Conservation (phyloP, 257 asterid genomes). For the Lycium ferocissimum region DNA sequence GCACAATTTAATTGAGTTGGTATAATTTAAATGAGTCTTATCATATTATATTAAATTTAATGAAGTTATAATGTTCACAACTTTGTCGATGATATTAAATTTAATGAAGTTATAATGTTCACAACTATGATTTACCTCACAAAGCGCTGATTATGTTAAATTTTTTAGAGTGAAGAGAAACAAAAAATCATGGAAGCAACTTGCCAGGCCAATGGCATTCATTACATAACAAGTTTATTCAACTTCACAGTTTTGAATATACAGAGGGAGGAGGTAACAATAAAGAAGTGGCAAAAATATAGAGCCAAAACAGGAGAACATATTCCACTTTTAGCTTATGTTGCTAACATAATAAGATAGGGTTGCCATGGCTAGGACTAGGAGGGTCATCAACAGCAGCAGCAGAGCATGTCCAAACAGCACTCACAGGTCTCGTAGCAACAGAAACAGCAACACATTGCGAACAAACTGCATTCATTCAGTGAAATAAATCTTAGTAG, state of each 20-base stretch:
- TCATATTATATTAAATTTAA: too few species aligned
- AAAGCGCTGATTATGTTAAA: neutral
- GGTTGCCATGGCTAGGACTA: slow-evolving; percentile 18
- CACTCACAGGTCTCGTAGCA: slow-evolving; percentile 52
- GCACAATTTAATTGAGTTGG: too few species aligned
- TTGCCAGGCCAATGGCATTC: neutral
- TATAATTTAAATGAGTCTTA: too few species aligned
- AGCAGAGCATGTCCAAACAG: slow-evolving; percentile 44
- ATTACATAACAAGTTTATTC: slow-evolving; percentile 21
- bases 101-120: too few species aligned
- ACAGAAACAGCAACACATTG: slow-evolving; percentile 49
- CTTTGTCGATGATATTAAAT: too few species aligned
- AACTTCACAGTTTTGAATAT: neutral
- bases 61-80: too few species aligned
- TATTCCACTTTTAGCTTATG: neutral
- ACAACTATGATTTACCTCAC: neutral
- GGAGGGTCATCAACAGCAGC: slow-evolving; percentile 34
- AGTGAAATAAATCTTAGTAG: neutral
- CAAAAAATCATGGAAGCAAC: neutral
- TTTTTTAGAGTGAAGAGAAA: neutral
- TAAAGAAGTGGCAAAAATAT: neutral
- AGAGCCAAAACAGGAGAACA: neutral
- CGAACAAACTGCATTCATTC: slow-evolving; percentile 37
- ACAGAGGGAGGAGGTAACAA: neutral
- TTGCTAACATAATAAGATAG: neutral